phyloP scores from a whole-genome alignment of 768 basidiomycete genomes.

The Amanita fuliginea region DNA sequence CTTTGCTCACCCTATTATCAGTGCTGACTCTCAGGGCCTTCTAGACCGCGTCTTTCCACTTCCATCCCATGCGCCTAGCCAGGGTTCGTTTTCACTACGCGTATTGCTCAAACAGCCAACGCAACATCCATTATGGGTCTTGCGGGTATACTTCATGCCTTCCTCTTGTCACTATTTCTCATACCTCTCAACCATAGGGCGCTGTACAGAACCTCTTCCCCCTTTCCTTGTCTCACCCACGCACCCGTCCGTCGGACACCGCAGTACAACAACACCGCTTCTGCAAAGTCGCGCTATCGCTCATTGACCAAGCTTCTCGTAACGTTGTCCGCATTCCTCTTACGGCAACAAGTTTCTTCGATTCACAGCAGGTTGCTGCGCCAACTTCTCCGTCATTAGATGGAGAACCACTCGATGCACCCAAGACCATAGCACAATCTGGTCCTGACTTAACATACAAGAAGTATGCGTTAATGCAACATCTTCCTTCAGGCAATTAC shows the following conservation, averaged over 20 bases:
- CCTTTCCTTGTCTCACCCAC: conserved; percentile 46
- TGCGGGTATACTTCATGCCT: conserved; percentile 36
- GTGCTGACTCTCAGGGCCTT: conserved; percentile 63
- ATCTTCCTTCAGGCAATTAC: conserved; percentile 65
- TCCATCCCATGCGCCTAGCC: conserved; percentile 22
- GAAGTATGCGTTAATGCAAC: conserved; percentile 68
- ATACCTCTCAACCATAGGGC: conserved; percentile 23
- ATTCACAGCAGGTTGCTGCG: conserved; percentile 8
- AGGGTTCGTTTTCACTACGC: conserved; percentile 36
- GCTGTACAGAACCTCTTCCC: conserved; percentile 62
- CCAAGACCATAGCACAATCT: conserved; percentile 6
- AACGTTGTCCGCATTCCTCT: conserved; percentile 33
- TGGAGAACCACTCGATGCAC: conserved; percentile 7
- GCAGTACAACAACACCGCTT: conserved; percentile 65
- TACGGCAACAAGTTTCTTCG: conserved; percentile 32
- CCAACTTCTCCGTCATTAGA: conserved; percentile 9
- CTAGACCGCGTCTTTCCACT: conserved; percentile 72
- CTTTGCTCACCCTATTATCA: conserved; percentile 17
- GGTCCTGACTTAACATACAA: conserved; percentile 18
- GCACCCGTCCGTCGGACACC: conserved; percentile 50
- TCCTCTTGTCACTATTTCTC: conserved; percentile 10
- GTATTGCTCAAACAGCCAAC: conserved; percentile 42
- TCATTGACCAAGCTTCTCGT: conserved; percentile 61
- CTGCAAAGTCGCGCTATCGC: conserved; percentile 59
- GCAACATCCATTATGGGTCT: conserved; percentile 39